Base-by-base conservation (phyloP, 2,329 filamentous ascomycete genomes). In the Fusarium sp. region DNA sequence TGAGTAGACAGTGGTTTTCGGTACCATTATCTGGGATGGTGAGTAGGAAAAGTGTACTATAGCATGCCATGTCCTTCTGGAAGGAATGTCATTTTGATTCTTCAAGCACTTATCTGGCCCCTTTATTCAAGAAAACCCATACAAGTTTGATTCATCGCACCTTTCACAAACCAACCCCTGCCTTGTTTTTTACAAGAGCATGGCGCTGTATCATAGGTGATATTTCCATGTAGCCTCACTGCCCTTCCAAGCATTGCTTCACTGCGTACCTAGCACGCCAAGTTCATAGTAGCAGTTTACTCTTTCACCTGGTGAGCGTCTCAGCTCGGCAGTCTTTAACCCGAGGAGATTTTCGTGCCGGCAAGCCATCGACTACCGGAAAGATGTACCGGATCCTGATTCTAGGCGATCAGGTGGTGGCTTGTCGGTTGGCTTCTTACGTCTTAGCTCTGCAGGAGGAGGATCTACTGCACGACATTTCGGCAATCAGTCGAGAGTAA, bases 61-160 rank as follows among this genome's bases (percentile, higher is more conserved):
- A 37, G 14, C 30, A n/a, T 58, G 18, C 1, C 41, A 37, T 48
- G 43, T 59, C 57, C 62, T 62, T 74, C 65, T 54, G 67, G 62
- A 67, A 73, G 34, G 65, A 41, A n/a, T 23, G 30, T 34, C 18
- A 8, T n/a, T 32, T 61, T 68, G 35, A n/a, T 54, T 57, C 45
- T 50, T 5, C 41, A 25, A 48, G 35, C 50, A 20, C 61, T 45
- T 54, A 34, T 34, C 52, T 62, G 13, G 34, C 10, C 14, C 20
- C 13, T 23, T 52, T 67, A 7, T 58, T 45, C 23, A 25, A 60
- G 6, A 5, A 62, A 34, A 27, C 8, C 1, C 5, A 27, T 37
- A 5, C 18, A 20, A 43, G 13, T 3, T 32, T 11, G 8, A n/a
- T 32, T 23, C 25, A 48, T 63, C 18, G 6, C 11, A 20, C 11